Conservation (phyloP, 306 rosid genomes). For the Mimosa pudica region DNA sequence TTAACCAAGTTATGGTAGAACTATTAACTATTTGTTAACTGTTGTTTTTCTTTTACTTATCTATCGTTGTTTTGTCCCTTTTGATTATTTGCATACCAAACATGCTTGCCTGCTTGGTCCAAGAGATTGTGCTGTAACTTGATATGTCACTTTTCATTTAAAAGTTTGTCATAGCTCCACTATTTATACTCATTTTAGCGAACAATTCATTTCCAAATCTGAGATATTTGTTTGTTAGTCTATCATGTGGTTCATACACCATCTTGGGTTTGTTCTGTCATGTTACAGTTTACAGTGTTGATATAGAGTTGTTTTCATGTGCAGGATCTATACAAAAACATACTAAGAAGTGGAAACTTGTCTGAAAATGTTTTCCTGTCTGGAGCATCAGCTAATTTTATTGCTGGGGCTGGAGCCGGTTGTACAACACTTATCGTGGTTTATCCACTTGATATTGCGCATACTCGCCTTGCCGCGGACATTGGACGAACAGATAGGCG, state of each 20-base stretch:
- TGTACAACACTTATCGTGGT: conserved; percentile 79
- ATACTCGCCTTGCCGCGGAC: conserved; percentile 97
- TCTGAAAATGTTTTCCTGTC: conserved; percentile 48
- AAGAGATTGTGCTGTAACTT: background rate
- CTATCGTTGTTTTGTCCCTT: background rate
- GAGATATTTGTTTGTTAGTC: background rate
- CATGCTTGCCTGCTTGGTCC: background rate
- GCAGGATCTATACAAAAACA: conserved; percentile 87
- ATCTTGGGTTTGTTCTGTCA: background rate
- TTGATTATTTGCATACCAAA: background rate
- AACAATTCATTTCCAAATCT: background rate
- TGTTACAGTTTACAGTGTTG: conserved; percentile 11
- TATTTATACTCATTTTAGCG: background rate
- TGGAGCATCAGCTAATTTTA: conserved; percentile 80
- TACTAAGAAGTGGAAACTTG: conserved; percentile 60
- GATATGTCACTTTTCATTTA: background rate
- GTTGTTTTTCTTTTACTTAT: background rate
- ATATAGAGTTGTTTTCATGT: conserved; percentile 23
- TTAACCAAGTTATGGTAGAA: background rate
- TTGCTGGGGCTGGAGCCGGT: conserved; percentile 91
- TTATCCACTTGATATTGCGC: conserved; percentile 95
- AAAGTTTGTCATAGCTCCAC: background rate
- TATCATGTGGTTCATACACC: background rate
- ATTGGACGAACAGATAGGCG: conserved; percentile 70
- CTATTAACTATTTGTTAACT: background rate